These are phyloP conservation scores for Fomitopsis pulvina DNA, from an alignment of 768 basidiomycete species.

Conservation along the genomic window DNA sequence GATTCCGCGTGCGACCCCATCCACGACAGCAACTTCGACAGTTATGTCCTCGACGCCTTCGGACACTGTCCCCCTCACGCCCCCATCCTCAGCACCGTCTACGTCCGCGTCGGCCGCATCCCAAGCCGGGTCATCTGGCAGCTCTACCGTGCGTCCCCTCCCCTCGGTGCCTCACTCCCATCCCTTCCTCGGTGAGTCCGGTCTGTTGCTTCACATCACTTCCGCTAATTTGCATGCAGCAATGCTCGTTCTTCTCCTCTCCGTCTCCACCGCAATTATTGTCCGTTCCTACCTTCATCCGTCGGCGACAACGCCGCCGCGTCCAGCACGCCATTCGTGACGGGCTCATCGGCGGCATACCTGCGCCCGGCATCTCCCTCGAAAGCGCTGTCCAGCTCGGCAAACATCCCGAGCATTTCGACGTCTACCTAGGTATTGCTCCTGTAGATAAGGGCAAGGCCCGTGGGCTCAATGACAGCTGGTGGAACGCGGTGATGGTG, in stretches of 20 bases:
- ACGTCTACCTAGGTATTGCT: slow-evolving; percentile 26
- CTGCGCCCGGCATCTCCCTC: slow-evolving; percentile 2
- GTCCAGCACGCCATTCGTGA: slow-evolving; percentile 60
- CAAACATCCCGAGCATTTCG: slow-evolving; percentile 44
- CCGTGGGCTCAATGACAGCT: slow-evolving; percentile 8
- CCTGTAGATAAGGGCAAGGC: slow-evolving; percentile 2
- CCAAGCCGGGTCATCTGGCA: too few relatives aligned
- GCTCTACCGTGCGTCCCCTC: slow-evolving; percentile 14
- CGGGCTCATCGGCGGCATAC: slow-evolving; percentile 47
- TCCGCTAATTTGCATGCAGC: slow-evolving; percentile 25
- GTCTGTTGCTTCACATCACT: neutral
- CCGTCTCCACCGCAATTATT: slow-evolving; percentile 60
- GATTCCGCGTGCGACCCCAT: neutral
- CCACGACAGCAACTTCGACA: neutral
- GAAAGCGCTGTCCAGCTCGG: slow-evolving; percentile 27
- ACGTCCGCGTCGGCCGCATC: too few relatives aligned
- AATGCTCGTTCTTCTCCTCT: slow-evolving; percentile 60
- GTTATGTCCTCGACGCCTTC: neutral
- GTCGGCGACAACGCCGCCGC: slow-evolving; percentile 50
- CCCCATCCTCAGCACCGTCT: neutral
- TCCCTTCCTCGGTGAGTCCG: slow-evolving; percentile 16
- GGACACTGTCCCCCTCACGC: neutral
- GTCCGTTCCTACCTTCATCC: slow-evolving; percentile 57
- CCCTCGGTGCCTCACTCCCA: slow-evolving; percentile 10
- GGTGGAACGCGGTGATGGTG: too few relatives aligned